Conservation (phyloP, 2,329 filamentous ascomycete genomes). For the Venturia carpophila region DNA sequence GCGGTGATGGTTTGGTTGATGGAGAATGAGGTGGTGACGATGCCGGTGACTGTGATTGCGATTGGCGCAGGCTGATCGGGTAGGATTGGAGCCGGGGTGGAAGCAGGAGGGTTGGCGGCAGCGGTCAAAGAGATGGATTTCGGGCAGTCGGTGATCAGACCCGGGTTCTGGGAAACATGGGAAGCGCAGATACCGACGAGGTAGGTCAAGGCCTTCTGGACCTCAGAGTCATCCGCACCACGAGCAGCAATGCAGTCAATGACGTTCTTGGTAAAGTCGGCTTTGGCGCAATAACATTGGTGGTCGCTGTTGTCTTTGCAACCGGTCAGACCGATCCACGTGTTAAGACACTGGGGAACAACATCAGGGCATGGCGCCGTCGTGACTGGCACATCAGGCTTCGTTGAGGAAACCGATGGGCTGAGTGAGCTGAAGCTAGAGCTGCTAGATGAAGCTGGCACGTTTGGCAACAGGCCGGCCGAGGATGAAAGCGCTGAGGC, state of each 20-base stretch:
- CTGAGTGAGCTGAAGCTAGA: not conserved
- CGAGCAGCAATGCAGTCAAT: slow-evolving; percentile 75
- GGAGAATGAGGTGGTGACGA: slow-evolving; percentile 17
- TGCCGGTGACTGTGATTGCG: slow-evolving; percentile 7
- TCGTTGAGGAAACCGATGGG: not conserved
- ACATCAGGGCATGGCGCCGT: slow-evolving; percentile 51
- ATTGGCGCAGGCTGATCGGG: not conserved
- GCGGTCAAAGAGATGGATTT: slow-evolving; percentile 40
- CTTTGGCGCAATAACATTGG: slow-evolving; percentile 78
- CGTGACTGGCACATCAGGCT: slow-evolving; percentile 18
- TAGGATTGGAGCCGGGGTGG: slow-evolving; percentile 3
- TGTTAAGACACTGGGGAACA: slow-evolving; percentile 85
- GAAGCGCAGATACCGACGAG: slow-evolving; percentile 85
- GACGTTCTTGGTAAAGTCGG: slow-evolving; percentile 67
- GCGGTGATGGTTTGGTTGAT: slow-evolving; percentile 18
- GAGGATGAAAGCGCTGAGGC: not conserved
- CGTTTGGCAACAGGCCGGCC: not conserved
- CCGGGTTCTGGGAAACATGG: slow-evolving; percentile 70
- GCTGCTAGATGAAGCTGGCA: not conserved
- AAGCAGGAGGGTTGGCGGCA: slow-evolving; percentile 7
- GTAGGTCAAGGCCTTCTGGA: slow-evolving; percentile 67
- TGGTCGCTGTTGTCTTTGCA: slow-evolving; percentile 80
- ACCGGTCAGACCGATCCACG: slow-evolving; percentile 66
- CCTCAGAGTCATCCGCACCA: slow-evolving; percentile 57
- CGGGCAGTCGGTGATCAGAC: slow-evolving; percentile 68